These are phyloP conservation scores for Striga asiatica DNA, from an alignment of 257 asterid genomes.

Conservation along the genomic window DNA sequence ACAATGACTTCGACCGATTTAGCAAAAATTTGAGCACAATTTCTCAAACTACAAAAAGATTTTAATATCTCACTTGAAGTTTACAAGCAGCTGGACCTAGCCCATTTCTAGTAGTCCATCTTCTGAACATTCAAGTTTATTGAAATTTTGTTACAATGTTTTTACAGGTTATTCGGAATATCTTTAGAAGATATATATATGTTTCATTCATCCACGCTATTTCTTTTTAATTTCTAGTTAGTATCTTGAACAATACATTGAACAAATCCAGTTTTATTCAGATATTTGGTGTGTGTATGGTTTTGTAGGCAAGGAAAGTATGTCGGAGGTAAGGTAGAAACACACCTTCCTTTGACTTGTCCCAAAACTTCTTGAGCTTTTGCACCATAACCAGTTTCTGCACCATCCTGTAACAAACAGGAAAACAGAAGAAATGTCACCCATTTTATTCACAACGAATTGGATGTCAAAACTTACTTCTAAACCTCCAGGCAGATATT, in stretches of 20 bases:
- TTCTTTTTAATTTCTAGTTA: neutral
- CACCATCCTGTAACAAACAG: conserved; percentile 58
- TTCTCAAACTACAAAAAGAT: too few species aligned
- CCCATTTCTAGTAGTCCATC: too few species aligned
- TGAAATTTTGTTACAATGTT: too few species aligned
- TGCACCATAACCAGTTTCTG: conserved; percentile 93
- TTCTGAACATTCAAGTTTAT: too few species aligned
- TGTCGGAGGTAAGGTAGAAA: conserved; percentile 11
- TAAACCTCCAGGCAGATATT: too few species aligned
- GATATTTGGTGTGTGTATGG: neutral
- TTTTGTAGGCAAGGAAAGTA: too few species aligned
- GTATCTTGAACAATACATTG: neutral
- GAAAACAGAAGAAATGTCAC: conserved; percentile 1
- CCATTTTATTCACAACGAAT: neutral
- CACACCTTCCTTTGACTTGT: conserved; percentile 91
- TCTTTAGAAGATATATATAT: too few species aligned
- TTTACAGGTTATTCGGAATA: too few species aligned
- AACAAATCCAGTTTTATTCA: neutral
- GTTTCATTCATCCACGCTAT: neutral
- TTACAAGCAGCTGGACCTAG: too few species aligned
- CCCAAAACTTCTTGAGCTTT: conserved; percentile 96
- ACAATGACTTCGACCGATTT: too few species aligned
- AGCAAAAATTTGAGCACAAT: too few species aligned
- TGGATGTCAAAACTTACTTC: neutral
- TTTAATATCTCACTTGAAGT: too few species aligned